Evolutionary conservation across 306 rosid species (phyloP).

Genomic region (Sicyos baderoa): DNA sequence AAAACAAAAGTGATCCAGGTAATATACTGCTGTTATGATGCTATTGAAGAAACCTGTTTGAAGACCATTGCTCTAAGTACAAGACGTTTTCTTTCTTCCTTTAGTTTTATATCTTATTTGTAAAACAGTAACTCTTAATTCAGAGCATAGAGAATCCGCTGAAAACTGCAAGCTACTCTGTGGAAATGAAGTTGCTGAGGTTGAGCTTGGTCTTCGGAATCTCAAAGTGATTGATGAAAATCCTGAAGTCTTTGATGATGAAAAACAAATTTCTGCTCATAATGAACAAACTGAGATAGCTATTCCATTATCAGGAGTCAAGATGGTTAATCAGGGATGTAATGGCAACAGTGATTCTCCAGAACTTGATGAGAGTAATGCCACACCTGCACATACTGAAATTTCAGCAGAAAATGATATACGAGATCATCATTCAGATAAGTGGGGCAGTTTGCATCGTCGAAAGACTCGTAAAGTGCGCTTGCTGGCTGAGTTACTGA

Average conservation of each 20-base stretch:
- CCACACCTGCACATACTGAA: slow-evolving; percentile 33
- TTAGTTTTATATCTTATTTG: slow-evolving; percentile 22
- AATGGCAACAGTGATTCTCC: slow-evolving; percentile 27
- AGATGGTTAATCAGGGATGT: slow-evolving; percentile 20
- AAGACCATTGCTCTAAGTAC: background rate
- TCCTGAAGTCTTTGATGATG: slow-evolving; percentile 36
- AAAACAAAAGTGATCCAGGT: slow-evolving; percentile 16
- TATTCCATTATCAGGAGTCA: slow-evolving; percentile 22
- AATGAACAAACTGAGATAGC: slow-evolving; percentile 29
- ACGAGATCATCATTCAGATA: slow-evolving; percentile 43
- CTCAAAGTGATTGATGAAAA: slow-evolving; percentile 32
- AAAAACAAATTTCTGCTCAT: slow-evolving; percentile 28
- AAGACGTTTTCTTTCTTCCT: background rate
- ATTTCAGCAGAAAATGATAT: slow-evolving; percentile 35
- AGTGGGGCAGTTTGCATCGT: slow-evolving; percentile 37
- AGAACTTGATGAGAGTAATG: slow-evolving; percentile 32
- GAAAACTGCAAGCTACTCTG: slow-evolving; percentile 29
- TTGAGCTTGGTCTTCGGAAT: slow-evolving; percentile 33
- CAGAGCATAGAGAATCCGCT: slow-evolving; percentile 13
- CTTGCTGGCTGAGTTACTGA: slow-evolving; percentile 67
- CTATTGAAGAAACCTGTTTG: background rate
- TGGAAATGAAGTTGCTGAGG: slow-evolving; percentile 37
- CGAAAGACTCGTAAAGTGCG: slow-evolving; percentile 74
- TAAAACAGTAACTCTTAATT: slow-evolving; percentile 26
- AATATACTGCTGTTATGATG: slow-evolving; percentile 7